Evolutionary conservation across 441 rosid species (phyloP).

Genomic region (Omphalea diandra): DNA sequence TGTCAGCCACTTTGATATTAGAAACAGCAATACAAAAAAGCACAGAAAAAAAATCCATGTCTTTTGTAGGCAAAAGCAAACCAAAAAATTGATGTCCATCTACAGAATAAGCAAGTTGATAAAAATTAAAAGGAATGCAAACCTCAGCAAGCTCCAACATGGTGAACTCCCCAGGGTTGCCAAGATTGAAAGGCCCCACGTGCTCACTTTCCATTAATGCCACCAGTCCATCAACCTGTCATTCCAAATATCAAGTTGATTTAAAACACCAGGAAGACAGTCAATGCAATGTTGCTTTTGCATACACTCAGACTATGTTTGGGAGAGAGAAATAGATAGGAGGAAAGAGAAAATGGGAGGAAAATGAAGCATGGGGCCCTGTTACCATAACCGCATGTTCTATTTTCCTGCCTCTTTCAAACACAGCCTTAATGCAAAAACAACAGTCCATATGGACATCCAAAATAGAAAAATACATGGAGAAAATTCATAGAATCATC

Average conservation of each 20-base stretch:
- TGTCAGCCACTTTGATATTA: not conserved
- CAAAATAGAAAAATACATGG: not conserved
- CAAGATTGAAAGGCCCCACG: slow-evolving; percentile 95
- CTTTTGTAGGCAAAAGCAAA: no score
- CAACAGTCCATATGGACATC: not conserved
- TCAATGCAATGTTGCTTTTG: not conserved
- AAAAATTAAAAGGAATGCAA: slow-evolving; percentile 24
- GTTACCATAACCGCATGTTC: no score
- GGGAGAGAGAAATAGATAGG: no score
- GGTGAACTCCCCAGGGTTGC: slow-evolving; percentile 98
- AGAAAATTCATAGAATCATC: not conserved
- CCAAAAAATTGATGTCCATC: no score
- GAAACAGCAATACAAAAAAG: not conserved
- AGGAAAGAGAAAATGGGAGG: no score
- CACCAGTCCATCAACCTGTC: slow-evolving; percentile 86
- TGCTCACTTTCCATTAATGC: slow-evolving; percentile 94
- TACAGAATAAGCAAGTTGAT: not conserved
- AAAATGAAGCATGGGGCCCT: no score
- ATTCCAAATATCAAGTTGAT: slow-evolving; percentile 7
- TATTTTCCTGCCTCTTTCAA: no score
- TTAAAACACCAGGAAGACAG: not conserved
- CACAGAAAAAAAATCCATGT: not conserved
- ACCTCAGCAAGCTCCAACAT: slow-evolving; percentile 99
- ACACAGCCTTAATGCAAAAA: no score
- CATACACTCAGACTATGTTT: no score